A percentile compares a stretch with the other conserved stretches of the same genome.
Evolutionary conservation across 371 early-diverging fungal genomes (phyloP).

Genomic region (Mucor saturninus): DNA sequence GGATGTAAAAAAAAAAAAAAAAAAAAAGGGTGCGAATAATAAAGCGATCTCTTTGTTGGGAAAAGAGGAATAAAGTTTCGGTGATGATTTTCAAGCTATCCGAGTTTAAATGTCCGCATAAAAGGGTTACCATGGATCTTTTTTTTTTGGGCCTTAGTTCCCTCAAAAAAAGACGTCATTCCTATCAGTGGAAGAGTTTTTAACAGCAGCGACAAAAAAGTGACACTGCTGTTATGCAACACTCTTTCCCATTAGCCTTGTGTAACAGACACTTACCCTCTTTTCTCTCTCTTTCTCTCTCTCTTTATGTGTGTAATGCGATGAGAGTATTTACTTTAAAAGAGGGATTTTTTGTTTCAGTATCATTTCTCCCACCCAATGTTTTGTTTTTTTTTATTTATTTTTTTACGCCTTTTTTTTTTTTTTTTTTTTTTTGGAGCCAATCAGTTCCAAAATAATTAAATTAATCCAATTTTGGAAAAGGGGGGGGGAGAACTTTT

Average conservation of each 20-base stretch:
- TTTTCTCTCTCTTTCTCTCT: too few species aligned
- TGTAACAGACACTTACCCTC: neutral
- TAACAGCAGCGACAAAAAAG: neutral
- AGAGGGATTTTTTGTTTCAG: too few species aligned
- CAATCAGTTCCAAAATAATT: too few species aligned
- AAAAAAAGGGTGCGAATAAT: slow-evolving; percentile 5
- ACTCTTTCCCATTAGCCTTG: neutral
- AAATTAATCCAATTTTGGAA: too few species aligned
- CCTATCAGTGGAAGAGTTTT: neutral
- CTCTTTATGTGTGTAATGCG: too few species aligned
- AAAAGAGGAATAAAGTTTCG: slow-evolving; percentile 31
- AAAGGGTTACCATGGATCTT: neutral
- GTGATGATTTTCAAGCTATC: slow-evolving; percentile 18
- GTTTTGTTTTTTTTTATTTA: too few species aligned
- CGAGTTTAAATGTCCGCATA: slow-evolving; percentile 9
- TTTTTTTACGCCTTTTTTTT: neutral
- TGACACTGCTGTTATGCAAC: neutral
- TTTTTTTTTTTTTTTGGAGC: neutral
- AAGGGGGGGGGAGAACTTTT: too few species aligned
- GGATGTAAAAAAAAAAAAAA: slow-evolving; percentile 1
- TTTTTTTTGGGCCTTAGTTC: neutral
- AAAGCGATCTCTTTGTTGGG: slow-evolving; percentile 9
- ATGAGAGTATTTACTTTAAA: too few species aligned
- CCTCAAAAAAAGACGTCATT: neutral
- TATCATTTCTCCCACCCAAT: too few species aligned